Base-by-base conservation (phyloP, 2,329 filamentous ascomycete genomes). In the Exutisphaerella laricina region DNA sequence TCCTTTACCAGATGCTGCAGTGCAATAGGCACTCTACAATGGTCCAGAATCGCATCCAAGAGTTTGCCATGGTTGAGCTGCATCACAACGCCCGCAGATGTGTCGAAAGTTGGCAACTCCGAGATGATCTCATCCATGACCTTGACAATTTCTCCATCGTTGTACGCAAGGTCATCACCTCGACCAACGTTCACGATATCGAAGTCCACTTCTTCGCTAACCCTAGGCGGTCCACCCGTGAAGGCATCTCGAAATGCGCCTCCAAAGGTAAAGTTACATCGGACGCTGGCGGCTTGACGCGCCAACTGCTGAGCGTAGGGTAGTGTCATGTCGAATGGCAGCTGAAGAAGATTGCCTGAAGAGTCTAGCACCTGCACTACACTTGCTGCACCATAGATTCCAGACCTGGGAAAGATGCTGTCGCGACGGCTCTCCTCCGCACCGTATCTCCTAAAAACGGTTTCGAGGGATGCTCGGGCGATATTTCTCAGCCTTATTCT, bases 61-160 rank as follows among this genome's bases (percentile, higher is more conserved):
- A 98, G 72, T 61, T 88, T 83, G 0, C 87, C 87, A 61, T 98
- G 92, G 36, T 92, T 92, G 25, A 98, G 66, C 52, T 95, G 82
- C 55, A 96, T 94, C 59, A 85, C 94, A 79, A 96, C 88, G 18
- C 80, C 78, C 2, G 76, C 75, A 0, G 79, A 74, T 7, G 78
- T 75, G 6, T 51, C 46, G 9, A 94, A 71, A 2, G 37, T 35
- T 12, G 22, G 89, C 50, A 97, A 89, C 4, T 83, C 77, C 36
- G 81, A 75, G 12, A 94, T 77, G 29, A 96, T 84, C 61, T 98
- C 92, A 60, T 98, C 92, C 16, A 97, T 70, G 2, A 97, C 89
- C 57, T 96, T 97, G 54, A 98, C 78, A 0, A 88, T 83, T 64
- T 97, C 90, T 0, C 90, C 90, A 65, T 98, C 92, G 58, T 94